Evolutionary conservation across 2,329 filamentous ascomycete species (phyloP), one percentile per base, ranked within the genome.

Genomic region (Sarocladiaceae sp.): DNA sequence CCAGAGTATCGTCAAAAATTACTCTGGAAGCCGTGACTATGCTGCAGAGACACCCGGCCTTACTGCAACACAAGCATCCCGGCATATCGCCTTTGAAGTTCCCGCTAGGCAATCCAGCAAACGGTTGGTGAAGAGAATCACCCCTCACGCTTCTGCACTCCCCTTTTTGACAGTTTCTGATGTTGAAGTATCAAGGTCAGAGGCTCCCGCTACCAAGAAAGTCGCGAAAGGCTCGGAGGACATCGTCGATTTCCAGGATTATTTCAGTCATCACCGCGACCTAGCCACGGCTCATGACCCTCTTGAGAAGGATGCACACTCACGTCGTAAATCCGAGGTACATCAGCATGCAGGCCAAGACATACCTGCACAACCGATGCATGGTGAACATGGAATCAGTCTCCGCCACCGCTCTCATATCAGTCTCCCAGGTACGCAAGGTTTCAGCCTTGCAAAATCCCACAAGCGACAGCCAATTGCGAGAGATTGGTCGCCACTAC

Each of bases 381-480:
- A 57, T 23, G 43, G 50, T 4, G 53, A 58, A 9, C 63, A 62
- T 45, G 58, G 58, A 4, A 63, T 73, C 47, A 73, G 62, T 53
- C 65, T 80, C 23, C 65, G 65, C 45, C 67, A 68, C 24, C 69
- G 66, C 48, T 74, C 73, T 2, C 74, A 80, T 55, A 66, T 79
- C 51, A 80, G 75, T 50, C 60, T 80, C 10, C 62, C 60, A 34
- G 72, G 70, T 34, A 61, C 64, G 7, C 65, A 72, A 49, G 66
- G 62, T 2, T 77, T 80, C 59, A 78, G 67, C 49, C 59, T 80
- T 43, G 62, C 68, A 34, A 70, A 67, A 49, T 73, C 73, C 6
- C 74, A 82, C 52, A 76, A 72, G 49, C 70, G 76, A 20, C 76
- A 82, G 47, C 79, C 82, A 0, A 80, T 88, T 54, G 83, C 85